Evolutionary conservation across 495 filamentous ascomycete species (phyloP).

Genomic region (Hypoxylon fuscum): DNA sequence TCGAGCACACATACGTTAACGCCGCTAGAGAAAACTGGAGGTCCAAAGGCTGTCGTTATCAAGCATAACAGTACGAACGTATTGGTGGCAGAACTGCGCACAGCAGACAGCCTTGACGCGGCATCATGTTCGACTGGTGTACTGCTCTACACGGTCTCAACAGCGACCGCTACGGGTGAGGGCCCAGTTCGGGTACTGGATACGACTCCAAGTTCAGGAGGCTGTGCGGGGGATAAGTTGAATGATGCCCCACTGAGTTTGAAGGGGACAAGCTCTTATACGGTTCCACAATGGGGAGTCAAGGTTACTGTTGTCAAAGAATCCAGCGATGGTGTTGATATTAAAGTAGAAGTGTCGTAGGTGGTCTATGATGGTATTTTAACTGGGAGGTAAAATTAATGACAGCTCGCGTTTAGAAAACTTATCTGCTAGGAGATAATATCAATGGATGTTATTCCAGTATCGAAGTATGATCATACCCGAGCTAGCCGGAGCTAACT

Average conservation of each 20-base stretch:
- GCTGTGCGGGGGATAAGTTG: slow-evolving; percentile 37
- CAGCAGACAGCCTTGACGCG: slow-evolving; percentile 23
- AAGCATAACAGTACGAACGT: slow-evolving; percentile 31
- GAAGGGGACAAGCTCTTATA: slow-evolving; percentile 27
- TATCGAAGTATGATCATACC: too few species aligned
- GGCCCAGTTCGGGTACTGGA: slow-evolving; percentile 41
- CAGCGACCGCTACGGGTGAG: slow-evolving; percentile 27
- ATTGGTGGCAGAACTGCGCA: slow-evolving; percentile 38
- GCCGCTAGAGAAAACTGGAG: slow-evolving; percentile 35
- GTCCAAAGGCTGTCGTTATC: slow-evolving; percentile 41
- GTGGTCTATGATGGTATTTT: too few species aligned
- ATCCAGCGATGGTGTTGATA: slow-evolving; percentile 17
- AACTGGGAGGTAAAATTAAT: too few species aligned
- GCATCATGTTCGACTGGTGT: slow-evolving; percentile 40
- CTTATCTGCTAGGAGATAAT: too few species aligned
- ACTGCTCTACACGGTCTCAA: slow-evolving; percentile 42
- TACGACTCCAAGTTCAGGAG: slow-evolving; percentile 26
- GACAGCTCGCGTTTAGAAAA: too few species aligned
- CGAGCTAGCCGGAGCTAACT: too few species aligned
- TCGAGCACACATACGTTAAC: slow-evolving; percentile 37
- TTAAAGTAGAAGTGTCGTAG: slow-evolving; percentile 32
- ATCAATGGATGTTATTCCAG: too few species aligned
- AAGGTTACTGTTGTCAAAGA: slow-evolving; percentile 29
- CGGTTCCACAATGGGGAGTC: slow-evolving; percentile 27
- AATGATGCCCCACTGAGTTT: slow-evolving; percentile 40